A percentile compares a stretch with the other conserved stretches of the same genome.
These are phyloP conservation scores for Crithidia brevicula DNA, from an alignment of 208 protist genomes.

Conservation along the genomic window DNA sequence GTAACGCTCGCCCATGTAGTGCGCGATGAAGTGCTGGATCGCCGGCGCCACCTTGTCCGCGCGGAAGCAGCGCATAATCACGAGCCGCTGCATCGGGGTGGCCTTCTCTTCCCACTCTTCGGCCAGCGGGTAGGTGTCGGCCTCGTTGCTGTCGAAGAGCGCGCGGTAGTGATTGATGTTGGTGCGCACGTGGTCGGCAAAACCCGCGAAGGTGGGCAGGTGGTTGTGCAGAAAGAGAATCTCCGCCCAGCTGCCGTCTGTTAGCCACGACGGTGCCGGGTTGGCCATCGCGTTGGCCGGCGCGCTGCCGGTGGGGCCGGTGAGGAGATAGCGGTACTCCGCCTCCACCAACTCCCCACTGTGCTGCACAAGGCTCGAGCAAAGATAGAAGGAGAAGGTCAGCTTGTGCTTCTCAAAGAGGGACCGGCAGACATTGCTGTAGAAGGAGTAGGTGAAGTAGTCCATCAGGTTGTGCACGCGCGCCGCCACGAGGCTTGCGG, in stretches of 20 bases:
- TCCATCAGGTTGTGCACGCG: conserved; percentile 93
- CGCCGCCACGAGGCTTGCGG: conserved; percentile 60
- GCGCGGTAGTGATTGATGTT: conserved; percentile 85
- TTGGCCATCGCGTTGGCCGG: conserved; percentile 68
- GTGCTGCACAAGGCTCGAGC: conserved; percentile 86
- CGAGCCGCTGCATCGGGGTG: conserved; percentile 92
- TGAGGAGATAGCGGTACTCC: conserved; percentile 94
- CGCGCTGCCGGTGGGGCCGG: conserved; percentile 75
- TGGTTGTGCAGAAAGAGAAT: conserved; percentile 85
- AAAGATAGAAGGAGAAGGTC: conserved; percentile 98
- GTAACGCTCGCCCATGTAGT: conserved; percentile 94
- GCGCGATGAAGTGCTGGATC: conserved; percentile 93
- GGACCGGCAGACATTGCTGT: conserved; percentile 97
- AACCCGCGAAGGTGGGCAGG: conserved; percentile 80
- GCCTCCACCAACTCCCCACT: conserved; percentile 74
- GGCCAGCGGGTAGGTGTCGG: conserved; percentile 81
- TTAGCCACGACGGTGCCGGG: conserved; percentile 93
- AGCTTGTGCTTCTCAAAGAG: conserved; percentile 99
- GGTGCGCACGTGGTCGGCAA: conserved; percentile 85
- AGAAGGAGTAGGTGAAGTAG: conserved; percentile 97
- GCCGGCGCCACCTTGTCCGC: conserved; percentile 96
- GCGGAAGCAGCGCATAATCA: conserved; percentile 95
- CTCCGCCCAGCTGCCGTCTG: conserved; percentile 93
- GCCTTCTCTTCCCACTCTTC: conserved; percentile 80
- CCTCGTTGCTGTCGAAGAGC: conserved; percentile 93